Evolutionary conservation across 805 yeast genomes (phyloP).

Genomic region (Ogataea thermomethanolica): DNA sequence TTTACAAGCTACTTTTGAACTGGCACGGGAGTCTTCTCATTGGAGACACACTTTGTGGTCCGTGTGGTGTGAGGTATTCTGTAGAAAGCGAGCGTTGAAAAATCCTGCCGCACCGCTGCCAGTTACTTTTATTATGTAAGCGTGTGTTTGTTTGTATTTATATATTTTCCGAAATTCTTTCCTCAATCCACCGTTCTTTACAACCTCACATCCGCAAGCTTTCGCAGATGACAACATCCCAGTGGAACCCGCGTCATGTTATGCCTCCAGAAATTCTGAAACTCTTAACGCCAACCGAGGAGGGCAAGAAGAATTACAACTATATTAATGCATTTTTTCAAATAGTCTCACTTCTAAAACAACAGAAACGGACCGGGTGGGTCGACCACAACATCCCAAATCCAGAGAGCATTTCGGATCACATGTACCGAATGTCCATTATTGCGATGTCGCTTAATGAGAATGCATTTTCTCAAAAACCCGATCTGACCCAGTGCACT

Average conservation of each 20-base stretch:
- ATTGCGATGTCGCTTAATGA: conserved; percentile 65
- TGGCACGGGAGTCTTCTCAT: not conserved
- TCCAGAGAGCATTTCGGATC: conserved; percentile 83
- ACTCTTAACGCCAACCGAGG: conserved; percentile 24
- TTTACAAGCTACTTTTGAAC: not conserved
- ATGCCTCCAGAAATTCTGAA: conserved; percentile 38
- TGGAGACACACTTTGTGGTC: no score
- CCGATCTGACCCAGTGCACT: conserved; percentile 64
- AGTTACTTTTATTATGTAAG: not conserved
- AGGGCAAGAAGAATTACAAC: conserved; percentile 19
- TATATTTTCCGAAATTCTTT: not conserved
- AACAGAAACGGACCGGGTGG: conserved; percentile 93
- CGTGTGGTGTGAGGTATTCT: not conserved
- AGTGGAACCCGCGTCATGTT: conserved; percentile 44
- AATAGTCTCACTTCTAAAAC: conserved; percentile 66
- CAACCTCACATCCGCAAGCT: not conserved
- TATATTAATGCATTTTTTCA: conserved; percentile 42
- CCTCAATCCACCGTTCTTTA: not conserved
- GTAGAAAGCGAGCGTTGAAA: not conserved
- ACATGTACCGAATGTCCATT: conserved; percentile 92
- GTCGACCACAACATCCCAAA: conserved; percentile 56
- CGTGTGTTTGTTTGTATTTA: conserved; percentile 1
- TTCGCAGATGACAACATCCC: conserved; percentile 17
- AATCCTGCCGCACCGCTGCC: not conserved
- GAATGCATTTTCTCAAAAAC: conserved; percentile 21